Evolutionary conservation across 2,329 filamentous ascomycete species (phyloP), one percentile per base, ranked within the genome.

Genomic region (Aspergillus fischeri): DNA sequence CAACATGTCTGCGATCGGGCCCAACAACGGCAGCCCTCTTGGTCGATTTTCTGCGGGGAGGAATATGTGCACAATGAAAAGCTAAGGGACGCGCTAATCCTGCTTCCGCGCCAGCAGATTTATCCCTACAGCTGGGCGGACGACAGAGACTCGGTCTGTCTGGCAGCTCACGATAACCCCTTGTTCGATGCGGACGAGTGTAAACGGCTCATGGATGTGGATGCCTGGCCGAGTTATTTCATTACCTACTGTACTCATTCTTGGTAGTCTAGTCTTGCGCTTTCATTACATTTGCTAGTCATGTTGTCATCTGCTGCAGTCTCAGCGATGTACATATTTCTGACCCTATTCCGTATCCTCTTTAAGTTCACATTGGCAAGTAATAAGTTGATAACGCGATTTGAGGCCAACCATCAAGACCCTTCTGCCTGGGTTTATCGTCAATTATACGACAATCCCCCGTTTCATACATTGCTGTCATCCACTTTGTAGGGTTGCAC

Each of bases 191-290:
- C 63, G 1, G 63, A 62, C 29, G 55, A 52, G 50, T 65, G 63
- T 45, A 65, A 65, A 41, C 21, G 56, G 21, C 14, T 56, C 14
- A 62, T 65, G 53, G 53, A 60, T 45, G 58, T 65, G 42, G 63
- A 65, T 7, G 61, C 56, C n/a, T 65, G 63, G 63, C 63, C 63
- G 24, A 65, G 63, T 51, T 65, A 65, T 48, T 65, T 65, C 25
- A 65, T 65, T 53, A 65, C 63, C 3, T 65, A 65, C 45, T 65
- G 63, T 55, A 65, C 63, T 11, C 63, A 65, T 57, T 58, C 61
- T 3, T 65, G 63, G 63, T 65, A 52, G 56, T 44, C 10, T 17
- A 48, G 6, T 9, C 45, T 48, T 25, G 20, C 3, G 8, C 7
- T 48, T 3, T 24, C 3, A 17, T 2, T 48, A 48, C 17, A 14